Base-by-base conservation (phyloP, 2,329 filamentous ascomycete species). In the Zelopaecilomyces penicillatus region DNA sequence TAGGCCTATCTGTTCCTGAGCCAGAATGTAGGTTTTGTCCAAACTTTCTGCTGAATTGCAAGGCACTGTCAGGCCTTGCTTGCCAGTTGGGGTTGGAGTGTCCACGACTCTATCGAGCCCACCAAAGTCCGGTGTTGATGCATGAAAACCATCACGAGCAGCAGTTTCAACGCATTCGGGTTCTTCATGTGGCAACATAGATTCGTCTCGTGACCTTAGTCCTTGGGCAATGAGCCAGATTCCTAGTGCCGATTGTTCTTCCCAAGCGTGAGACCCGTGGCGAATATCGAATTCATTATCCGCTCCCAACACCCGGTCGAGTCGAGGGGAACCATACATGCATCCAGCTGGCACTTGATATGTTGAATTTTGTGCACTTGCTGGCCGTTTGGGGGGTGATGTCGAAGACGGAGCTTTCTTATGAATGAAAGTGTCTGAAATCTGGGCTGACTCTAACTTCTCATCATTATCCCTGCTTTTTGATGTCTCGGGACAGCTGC, bases 161-260 rank as follows among this genome's bases (percentile, higher is more conserved):
- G 29, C 33, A 11, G 6, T 32, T 30, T 36, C 46, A 30, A 34
- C 39, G 7, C 29, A 31, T 29, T 34, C 34, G 9, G 28, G 37
- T 26, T 39, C 38, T 45, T 34, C 39, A 30, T 37, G 41, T 29
- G 38, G 40, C 28, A 37, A 56, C 42, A 45, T 44, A 5, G 60
- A 58, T 40, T 52, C 57, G 30, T 59, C 56, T 44, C 55, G 49
- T 4, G 58, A 57, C 36, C 54, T 52, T 19, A 65, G 47, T 6
- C 55, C 52, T 44, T 67, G 64, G 6, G 63, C 56, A 31, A 61
- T 61, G n/a, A 67, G 58, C 64, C 64, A 67, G 26, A 65, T 54
- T 5, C 58, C 56, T 41, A 67, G 54, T 6, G 58, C 54, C n/a
- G 64, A 64, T 38, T 63, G 58, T 9, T 57, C 57, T 33, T 66